Conservation (phyloP, 2,329 filamentous ascomycete genomes). For the Phialemonium atrogriseum region DNA sequence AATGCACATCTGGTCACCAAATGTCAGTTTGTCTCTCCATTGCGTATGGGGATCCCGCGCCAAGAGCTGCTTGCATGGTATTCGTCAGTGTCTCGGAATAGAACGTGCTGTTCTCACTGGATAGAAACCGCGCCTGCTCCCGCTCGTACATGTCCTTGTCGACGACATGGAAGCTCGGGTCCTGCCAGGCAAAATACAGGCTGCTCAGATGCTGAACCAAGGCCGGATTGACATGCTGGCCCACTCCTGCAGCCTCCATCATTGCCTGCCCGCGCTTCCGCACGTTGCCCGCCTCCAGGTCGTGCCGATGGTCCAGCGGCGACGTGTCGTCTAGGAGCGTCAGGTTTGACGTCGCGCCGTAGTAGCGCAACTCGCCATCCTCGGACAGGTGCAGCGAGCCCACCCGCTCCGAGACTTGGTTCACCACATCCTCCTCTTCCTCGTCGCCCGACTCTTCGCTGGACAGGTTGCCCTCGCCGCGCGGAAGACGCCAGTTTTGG, state of each 20-base stretch:
- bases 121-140: slow-evolving; percentile 4
- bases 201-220: slow-evolving; percentile 34
- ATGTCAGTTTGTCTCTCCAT: slow-evolving; percentile 11
- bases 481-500: too few relatives aligned
- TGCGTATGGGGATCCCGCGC: too few relatives aligned
- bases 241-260: too few relatives aligned
- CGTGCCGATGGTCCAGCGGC: slow-evolving; percentile 20
- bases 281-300: too few relatives aligned
- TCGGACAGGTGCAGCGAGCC: slow-evolving; percentile 32
- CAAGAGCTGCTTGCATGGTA: slow-evolving; percentile 9
- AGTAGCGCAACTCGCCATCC: slow-evolving; percentile 33
- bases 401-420: slow-evolving; percentile 32
- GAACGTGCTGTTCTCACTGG: slow-evolving; percentile 7
- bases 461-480: too few relatives aligned
- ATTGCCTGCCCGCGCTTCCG: too few relatives aligned
- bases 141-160: slow-evolving; percentile 25
- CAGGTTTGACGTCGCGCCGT: slow-evolving; percentile 34
- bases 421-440: slow-evolving; percentile 26
- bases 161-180: slow-evolving; percentile 34
- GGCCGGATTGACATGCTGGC: slow-evolving; percentile 27
- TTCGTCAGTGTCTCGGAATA: slow-evolving; percentile 12
- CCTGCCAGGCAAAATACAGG: slow-evolving; percentile 40
- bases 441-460: slow-evolving; percentile 10
- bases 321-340: slow-evolving; percentile 30
- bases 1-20: slow-evolving; percentile 21